Evolutionary conservation across 352 stramenopile species (phyloP).

Genomic region (Globisporangium uncinulatum): DNA sequence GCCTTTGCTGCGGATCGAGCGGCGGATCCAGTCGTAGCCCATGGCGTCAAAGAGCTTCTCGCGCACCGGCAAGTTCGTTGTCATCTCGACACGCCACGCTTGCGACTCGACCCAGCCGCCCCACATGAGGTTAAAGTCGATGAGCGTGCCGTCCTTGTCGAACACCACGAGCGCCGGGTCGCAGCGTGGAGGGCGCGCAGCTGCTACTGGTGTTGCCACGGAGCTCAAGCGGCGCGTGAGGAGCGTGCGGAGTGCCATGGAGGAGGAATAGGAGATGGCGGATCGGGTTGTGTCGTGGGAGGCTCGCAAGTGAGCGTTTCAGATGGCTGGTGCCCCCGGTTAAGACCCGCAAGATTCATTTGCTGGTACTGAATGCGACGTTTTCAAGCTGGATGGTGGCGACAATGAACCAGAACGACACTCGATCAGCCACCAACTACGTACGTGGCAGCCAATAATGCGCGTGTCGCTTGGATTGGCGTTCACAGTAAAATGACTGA

Average conservation of each 20-base stretch:
- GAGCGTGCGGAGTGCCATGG: no score
- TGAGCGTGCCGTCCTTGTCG: conserved; percentile 88
- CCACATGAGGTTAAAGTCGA: conserved; percentile 90
- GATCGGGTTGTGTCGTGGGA: no score
- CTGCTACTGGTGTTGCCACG: no score
- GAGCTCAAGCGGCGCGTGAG: not conserved
- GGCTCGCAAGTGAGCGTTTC: no score
- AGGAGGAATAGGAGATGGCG: no score
- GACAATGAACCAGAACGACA: not conserved
- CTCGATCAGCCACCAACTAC: not conserved
- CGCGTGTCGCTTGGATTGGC: no score
- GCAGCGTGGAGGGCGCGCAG: conserved; percentile 22
- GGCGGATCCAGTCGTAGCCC: conserved; percentile 82
- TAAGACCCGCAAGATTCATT: conserved; percentile 4
- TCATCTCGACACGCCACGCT: conserved; percentile 85
- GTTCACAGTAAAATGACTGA: no score
- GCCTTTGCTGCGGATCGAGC: conserved; percentile 77
- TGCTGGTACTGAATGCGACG: not conserved
- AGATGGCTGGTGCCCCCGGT: conserved; percentile 1
- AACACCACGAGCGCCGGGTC: conserved; percentile 79
- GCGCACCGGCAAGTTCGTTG: conserved; percentile 58
- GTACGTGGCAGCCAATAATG: no score
- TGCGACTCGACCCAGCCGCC: conserved; percentile 82
- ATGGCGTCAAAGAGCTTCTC: conserved; percentile 85
- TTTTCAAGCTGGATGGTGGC: not conserved